phyloP scores from a whole-genome alignment of 2,329 filamentous ascomycete species.

The Aspergillus pseudoviridinutans region DNA sequence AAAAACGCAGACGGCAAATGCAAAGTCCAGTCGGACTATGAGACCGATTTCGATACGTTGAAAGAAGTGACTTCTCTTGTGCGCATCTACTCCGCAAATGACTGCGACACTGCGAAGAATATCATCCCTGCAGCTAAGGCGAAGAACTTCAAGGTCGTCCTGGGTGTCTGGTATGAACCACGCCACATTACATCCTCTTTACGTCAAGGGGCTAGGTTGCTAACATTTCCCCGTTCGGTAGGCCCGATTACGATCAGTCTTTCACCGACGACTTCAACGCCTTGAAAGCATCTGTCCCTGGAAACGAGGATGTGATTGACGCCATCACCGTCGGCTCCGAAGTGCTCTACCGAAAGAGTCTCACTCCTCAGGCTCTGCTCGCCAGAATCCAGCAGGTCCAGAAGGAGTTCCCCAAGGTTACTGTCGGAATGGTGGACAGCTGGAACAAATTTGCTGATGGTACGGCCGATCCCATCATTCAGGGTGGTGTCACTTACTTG shows the following conservation, averaged over 20 bases:
- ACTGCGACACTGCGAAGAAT: slow-evolving; percentile 61
- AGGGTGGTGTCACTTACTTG: slow-evolving; percentile 57
- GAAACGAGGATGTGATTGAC: slow-evolving; percentile 57
- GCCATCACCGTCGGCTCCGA: slow-evolving; percentile 69
- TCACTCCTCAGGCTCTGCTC: slow-evolving; percentile 58
- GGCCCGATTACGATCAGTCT: slow-evolving; percentile 60
- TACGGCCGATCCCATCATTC: slow-evolving; percentile 61
- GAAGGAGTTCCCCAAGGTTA: slow-evolving; percentile 51
- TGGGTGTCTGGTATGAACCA: slow-evolving; percentile 61
- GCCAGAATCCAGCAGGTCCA: slow-evolving; percentile 61
- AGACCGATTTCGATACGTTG: slow-evolving; percentile 61
- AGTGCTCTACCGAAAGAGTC: slow-evolving; percentile 64
- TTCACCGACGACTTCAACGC: slow-evolving; percentile 60
- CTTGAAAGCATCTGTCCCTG: slow-evolving; percentile 43
- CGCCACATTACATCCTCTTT: background rate
- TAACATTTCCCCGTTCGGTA: slow-evolving; percentile 21
- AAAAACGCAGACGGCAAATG: slow-evolving; percentile 59
- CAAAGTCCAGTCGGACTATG: slow-evolving; percentile 61
- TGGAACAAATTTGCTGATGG: slow-evolving; percentile 71
- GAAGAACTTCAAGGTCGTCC: slow-evolving; percentile 63
- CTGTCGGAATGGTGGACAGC: slow-evolving; percentile 65
- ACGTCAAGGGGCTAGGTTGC: background rate
- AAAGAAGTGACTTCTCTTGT: slow-evolving; percentile 54
- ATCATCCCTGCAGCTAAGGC: slow-evolving; percentile 63
- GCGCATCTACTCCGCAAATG: slow-evolving; percentile 62